Percentiles rank a stretch among this genome's conserved stretches.
Evolutionary conservation across 257 asterid species (phyloP).

Genomic region (Salvia rosmarinus): DNA sequence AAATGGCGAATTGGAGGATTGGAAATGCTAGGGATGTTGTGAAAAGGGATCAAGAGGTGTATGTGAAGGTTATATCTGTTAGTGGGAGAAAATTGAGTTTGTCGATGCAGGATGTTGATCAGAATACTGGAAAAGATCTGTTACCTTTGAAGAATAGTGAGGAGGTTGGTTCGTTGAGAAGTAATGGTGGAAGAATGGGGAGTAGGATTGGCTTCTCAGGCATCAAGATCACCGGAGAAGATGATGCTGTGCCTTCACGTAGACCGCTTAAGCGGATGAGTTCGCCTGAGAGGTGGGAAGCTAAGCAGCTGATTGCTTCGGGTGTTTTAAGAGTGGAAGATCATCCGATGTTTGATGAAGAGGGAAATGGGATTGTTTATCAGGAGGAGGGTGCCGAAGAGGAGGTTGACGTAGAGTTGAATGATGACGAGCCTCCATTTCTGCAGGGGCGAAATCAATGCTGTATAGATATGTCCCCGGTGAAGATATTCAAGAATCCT

Average conservation of each 20-base stretch:
- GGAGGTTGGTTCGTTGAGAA: no score
- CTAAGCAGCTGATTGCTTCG: constrained; percentile 84
- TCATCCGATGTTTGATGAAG: constrained; percentile 80
- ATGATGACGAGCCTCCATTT: constrained; percentile 90
- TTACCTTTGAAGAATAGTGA: constrained; percentile 78
- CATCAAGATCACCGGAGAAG: constrained; percentile 64
- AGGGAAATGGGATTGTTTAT: constrained; percentile 76
- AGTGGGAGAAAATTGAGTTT: constrained; percentile 83
- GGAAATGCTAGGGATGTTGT: constrained; percentile 86
- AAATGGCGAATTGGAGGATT: constrained; percentile 82
- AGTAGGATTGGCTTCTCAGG: constrained; percentile 85
- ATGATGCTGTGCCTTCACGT: constrained; percentile 68
- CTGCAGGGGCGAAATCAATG: constrained; percentile 86
- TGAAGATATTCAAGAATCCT: constrained; percentile 89
- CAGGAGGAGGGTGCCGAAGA: constrained; percentile 94
- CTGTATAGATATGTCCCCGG: constrained; percentile 88
- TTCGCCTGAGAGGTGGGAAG: constrained; percentile 97
- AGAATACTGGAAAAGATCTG: constrained; percentile 78
- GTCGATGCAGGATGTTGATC: constrained; percentile 96
- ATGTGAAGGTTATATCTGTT: constrained; percentile 77
- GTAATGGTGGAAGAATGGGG: constrained; percentile 55
- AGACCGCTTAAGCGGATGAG: constrained; percentile 91
- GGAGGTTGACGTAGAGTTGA: constrained; percentile 91
- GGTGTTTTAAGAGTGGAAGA: constrained; percentile 82
- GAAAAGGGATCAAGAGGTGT: constrained; percentile 90